Base-by-base conservation (phyloP, 2,329 filamentous ascomycete species). In the Clonostachys rosea region DNA sequence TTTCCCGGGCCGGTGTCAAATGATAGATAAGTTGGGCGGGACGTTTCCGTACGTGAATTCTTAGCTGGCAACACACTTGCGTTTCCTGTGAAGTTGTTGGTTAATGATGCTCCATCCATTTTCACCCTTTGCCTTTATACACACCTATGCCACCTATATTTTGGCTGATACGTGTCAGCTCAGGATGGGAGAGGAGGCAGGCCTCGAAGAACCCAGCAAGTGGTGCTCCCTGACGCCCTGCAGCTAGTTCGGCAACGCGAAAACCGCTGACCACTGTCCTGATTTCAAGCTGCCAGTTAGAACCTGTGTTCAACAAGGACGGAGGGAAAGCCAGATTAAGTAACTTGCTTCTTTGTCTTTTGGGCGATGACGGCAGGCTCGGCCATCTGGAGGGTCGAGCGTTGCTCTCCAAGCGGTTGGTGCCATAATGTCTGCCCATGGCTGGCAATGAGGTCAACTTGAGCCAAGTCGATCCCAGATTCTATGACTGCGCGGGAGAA, bases 181-280 rank as follows among this genome's bases (percentile, higher is more conserved):
- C 73, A 0, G 73, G 73, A 52, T 80, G 72, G 47, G 73, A 71
- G 5, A 80, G 62, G 2, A 78, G 50, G 5, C 76, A 56, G 0
- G 69, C 65, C 47, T 80, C 73, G 54, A 79, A 74, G 50, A 79
- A 77, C 6, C 68, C 71, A 49, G 74, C 70, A n/a, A 78, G 62
- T 1, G 76, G 72, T 10, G 73, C 69, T 6, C 71, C 73, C 50
- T 76, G 74, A 35, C 71, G 64, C 5, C 71, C 70, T 12, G 67
- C 68, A 6, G 73, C 70, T 55, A 73, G 69, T 47, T 78, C 75
- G n/a, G 65, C 65, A 33, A 77, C 63, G 3, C 73, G 64, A 50
- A 79, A 78, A 51, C 77, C 75, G 11, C 71, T 77, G 37, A 79
- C 70, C 0, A 70, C 67, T 5, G 72, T 79, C 52, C 75, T 68